Percentiles rank a stretch among this genome's conserved stretches.
Conservation (phyloP, 768 basidiomycete species). For the Podaxis sp. region DNA sequence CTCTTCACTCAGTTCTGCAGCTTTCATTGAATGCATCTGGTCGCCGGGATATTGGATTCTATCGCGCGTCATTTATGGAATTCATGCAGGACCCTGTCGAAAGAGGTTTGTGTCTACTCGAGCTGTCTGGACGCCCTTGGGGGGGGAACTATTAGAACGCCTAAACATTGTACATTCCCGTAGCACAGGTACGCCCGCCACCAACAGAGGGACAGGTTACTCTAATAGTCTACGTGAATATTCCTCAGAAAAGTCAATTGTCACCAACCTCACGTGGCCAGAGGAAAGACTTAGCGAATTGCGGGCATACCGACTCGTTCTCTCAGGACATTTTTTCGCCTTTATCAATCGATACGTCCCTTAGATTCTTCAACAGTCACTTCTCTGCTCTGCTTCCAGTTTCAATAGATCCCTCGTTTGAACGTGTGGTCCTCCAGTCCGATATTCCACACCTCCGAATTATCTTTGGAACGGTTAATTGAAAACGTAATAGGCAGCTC, state of each 20-base stretch:
- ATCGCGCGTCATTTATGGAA: background rate
- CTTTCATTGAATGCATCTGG: background rate
- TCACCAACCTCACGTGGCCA: background rate
- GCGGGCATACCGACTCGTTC: background rate
- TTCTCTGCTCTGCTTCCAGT: background rate
- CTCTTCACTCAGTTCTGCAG: background rate
- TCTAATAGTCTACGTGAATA: background rate
- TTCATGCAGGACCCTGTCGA: background rate
- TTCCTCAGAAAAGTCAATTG: background rate
- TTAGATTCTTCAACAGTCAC: background rate
- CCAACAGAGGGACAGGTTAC: background rate
- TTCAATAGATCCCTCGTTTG: background rate
- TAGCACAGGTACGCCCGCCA: background rate
- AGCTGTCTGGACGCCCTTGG: background rate
- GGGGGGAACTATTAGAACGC: background rate
- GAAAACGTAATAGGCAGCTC: too few species aligned
- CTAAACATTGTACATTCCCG: background rate
- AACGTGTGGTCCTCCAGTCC: background rate
- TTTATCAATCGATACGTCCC: background rate
- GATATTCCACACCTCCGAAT: too few species aligned
- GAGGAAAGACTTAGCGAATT: background rate
- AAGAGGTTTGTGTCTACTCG: background rate
- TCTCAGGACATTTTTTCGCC: background rate
- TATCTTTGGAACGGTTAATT: too few species aligned
- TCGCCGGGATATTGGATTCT: background rate